Evolutionary conservation across 352 stramenopile genomes (phyloP), one percentile per base, ranked within the genome.

Genomic region (Globisporangium rhizosaccharum): DNA sequence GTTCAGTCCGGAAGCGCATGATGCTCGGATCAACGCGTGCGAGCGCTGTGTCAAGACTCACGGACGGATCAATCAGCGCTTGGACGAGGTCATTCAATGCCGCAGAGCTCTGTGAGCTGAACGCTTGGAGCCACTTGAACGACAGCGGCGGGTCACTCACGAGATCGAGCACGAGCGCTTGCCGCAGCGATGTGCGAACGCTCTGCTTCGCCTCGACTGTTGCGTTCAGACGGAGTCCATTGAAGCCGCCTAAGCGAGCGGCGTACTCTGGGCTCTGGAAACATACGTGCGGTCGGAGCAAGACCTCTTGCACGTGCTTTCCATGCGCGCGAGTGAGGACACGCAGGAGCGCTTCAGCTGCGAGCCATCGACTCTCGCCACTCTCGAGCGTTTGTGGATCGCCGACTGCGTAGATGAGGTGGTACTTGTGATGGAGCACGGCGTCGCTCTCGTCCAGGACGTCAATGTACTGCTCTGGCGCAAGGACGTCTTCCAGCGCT

Each of bases 401-500:
- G 0, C 88, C 88, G 4, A 94, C 74, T 0, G 88, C 85, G 59
- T 97, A 96, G 39, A 97, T 75, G 11, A 96, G 76, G 47, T 96
- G 88, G 56, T 94, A 96, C 12, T 79, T 79, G 68, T 96, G 81
- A 25, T 90, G 78, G 0, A 97, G 73, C 10, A 97, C 53, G 7
- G 91, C 90, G 66, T 97, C 88, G 45, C 72, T 81, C 47, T 97
- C 87, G 70, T 97, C 90, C 23, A 97, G 69, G 9, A 97, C 73
- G 55, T 97, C 88, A 1, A 86, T 61, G 50, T 78, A 92, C 30
- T 36, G 30, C 30, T 36, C 30, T 36, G 30, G 30, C 30, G 30
- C 30, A 88, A 52, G 28, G 64, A 61, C n/a, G 63, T 61, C 10
- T 66, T 59, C 15, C 72, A 63, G n/a, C 56, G 18, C 0, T 56